Percentiles rank a stretch among this genome's conserved stretches.
phyloP scores from a whole-genome alignment of 805 yeast genomes.

The Candida tammaniensis region DNA sequence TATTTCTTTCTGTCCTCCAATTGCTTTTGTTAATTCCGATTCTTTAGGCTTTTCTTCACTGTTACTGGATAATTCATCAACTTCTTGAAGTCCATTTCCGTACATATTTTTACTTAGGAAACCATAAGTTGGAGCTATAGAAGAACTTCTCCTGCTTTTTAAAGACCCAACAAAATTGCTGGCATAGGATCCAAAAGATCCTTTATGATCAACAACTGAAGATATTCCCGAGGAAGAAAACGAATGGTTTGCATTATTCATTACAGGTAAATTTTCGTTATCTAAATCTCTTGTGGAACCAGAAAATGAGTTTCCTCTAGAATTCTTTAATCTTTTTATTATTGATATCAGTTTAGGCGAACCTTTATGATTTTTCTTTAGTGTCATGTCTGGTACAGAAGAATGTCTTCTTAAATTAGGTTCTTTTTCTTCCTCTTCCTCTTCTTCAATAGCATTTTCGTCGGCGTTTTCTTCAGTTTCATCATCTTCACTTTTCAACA shows the following conservation, averaged over 20 bases:
- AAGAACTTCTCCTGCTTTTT: constrained; percentile 20
- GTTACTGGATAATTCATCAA: constrained; percentile 9
- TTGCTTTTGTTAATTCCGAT: constrained; percentile 14
- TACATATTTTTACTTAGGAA: constrained; percentile 8
- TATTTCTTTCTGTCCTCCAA: constrained; percentile 5
- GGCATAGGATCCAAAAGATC: constrained; percentile 12
- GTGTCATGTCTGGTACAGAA: constrained; percentile 5
- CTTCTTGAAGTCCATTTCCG: constrained; percentile 12
- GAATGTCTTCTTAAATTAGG: constrained; percentile 6
- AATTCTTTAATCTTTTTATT: constrained; percentile 5
- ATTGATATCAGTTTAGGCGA: constrained; percentile 11
- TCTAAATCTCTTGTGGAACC: constrained; percentile 24
- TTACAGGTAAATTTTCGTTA: constrained; percentile 29
- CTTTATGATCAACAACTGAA: constrained; percentile 9
- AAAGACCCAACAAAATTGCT: constrained; percentile 10
- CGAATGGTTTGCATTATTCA: constrained; percentile 16
- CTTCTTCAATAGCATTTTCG: constrained; percentile 8
- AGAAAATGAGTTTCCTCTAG: constrained; percentile 9
- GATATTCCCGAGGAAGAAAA: constrained; percentile 15
- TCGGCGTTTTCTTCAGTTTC: constrained; percentile 12
- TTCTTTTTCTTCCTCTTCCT: not conserved
- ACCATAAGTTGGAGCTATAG: constrained; percentile 18
- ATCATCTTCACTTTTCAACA: constrained; percentile 16
- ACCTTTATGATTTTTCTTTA: not conserved
- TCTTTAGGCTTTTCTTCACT: constrained; percentile 2